Evolutionary conservation across 495 filamentous ascomycete genomes (phyloP).

Genomic region (Neurospora tetrasperma): DNA sequence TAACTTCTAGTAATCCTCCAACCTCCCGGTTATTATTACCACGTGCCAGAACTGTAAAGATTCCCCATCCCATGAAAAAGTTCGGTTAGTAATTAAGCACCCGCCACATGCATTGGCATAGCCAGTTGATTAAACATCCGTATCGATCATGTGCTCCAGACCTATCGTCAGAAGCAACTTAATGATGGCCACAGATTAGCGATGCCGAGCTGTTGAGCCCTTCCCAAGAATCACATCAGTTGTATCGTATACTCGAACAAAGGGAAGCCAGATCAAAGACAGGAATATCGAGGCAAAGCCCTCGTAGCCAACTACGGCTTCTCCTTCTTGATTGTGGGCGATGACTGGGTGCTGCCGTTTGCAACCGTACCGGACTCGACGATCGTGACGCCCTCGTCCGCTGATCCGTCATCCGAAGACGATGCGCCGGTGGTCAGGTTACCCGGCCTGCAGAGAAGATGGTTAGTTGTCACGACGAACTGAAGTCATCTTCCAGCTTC

Average conservation of each 20-base stretch:
- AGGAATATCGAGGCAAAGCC: slow-evolving; percentile 4
- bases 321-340: slow-evolving; percentile 39
- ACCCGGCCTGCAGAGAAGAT: slow-evolving; percentile 17
- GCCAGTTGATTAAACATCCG: slow-evolving; percentile 8
- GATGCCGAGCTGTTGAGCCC: slow-evolving; percentile 13
- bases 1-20: slow-evolving; percentile 14
- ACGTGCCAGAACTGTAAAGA: slow-evolving; percentile 18
- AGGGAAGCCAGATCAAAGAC: slow-evolving; percentile 2
- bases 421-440: slow-evolving; percentile 15
- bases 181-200: slow-evolving; percentile 23
- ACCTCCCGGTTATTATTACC: slow-evolving; percentile 13
- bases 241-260: slow-evolving; percentile 9
- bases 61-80: slow-evolving; percentile 12
- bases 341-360: slow-evolving; percentile 39
- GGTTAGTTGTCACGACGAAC: slow-evolving; percentile 18
- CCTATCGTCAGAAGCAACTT: slow-evolving; percentile 9
- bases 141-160: slow-evolving; percentile 17
- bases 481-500: slow-evolving; percentile 4
- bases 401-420: slow-evolving; percentile 33
- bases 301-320: slow-evolving; percentile 15
- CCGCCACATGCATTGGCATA: not conserved
- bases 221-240: slow-evolving; percentile 7
- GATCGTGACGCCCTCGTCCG: slow-evolving; percentile 39
- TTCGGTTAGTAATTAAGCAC: not conserved
- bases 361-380: slow-evolving; percentile 40